These are phyloP conservation scores for Westerdykella ornata DNA, from an alignment of 2,329 filamentous ascomycete genomes.

Conservation along the genomic window DNA sequence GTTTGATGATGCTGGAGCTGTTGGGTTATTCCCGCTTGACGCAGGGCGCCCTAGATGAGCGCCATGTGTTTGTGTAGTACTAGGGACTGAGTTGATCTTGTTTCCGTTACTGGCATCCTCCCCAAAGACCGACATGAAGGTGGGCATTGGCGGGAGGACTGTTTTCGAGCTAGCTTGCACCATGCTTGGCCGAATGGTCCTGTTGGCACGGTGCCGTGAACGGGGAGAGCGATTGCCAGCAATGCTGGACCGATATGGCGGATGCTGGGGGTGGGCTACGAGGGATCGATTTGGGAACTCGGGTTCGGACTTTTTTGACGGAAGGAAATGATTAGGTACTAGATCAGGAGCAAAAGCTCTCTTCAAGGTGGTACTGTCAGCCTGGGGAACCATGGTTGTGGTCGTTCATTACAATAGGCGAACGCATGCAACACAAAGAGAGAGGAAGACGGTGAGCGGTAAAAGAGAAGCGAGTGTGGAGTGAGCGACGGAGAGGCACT, in stretches of 20 bases:
- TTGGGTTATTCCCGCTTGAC: conserved; percentile 30
- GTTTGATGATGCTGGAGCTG: conserved; percentile 13
- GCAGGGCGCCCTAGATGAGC: conserved; percentile 28
- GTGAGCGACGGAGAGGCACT: conserved; percentile 7
- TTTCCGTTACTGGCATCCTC: conserved; percentile 47
- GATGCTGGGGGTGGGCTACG: conserved; percentile 3
- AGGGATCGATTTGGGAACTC: conserved; percentile 10
- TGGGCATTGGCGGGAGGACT: conserved; percentile 53
- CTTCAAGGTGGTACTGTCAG: conserved; percentile 34
- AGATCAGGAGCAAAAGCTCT: conserved; percentile 29
- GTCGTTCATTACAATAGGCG: conserved; percentile 18
- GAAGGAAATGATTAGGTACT: conserved; percentile 29
- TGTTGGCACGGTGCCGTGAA: conserved; percentile 10
- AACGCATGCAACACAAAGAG: not conserved
- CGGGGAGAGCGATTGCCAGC: conserved; percentile 15
- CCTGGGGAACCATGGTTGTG: conserved; percentile 19
- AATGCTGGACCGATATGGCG: conserved; percentile 13
- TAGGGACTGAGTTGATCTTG: conserved; percentile 41
- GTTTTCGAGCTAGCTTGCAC: conserved; percentile 33
- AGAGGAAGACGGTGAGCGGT: conserved; percentile 6
- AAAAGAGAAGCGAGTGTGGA: conserved; percentile 6
- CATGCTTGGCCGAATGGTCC: conserved; percentile 28
- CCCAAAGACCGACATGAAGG: conserved; percentile 70
- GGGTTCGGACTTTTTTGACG: conserved; percentile 24
- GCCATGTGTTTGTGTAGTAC: conserved; percentile 22